Conservation (phyloP, 352 stramenopile genomes). For the Pilasporangium apinafurcum region DNA sequence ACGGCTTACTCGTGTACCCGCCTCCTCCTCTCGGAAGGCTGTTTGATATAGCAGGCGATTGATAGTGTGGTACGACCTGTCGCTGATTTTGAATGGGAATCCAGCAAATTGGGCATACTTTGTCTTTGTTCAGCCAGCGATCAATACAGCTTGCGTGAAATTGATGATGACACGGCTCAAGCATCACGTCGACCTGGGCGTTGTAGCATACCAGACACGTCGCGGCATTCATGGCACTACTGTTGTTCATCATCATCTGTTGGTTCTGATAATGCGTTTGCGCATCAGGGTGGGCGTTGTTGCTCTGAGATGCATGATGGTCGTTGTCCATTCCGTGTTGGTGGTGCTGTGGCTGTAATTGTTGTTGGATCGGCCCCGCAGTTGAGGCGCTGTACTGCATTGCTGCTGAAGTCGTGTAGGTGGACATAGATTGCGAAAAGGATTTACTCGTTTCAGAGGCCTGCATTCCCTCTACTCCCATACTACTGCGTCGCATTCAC, state of each 20-base stretch:
- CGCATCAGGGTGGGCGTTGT: background rate
- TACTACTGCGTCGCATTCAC: slow-evolving; percentile 25
- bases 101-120: slow-evolving; percentile 72
- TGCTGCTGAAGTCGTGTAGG: background rate
- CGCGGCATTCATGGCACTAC: slow-evolving; percentile 1
- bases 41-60: slow-evolving; percentile 7
- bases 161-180: slow-evolving; percentile 69
- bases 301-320: background rate
- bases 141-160: slow-evolving; percentile 79
- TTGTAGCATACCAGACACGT: slow-evolving; percentile 47
- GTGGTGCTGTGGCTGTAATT: slow-evolving; percentile 4
- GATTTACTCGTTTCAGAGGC: slow-evolving; percentile 13
- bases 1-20: background rate
- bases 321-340: background rate
- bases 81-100: slow-evolving; percentile 59
- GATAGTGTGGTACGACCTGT: slow-evolving; percentile 19
- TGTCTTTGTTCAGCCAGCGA: slow-evolving; percentile 64
- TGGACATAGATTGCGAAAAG: background rate
- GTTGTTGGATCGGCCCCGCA: background rate
- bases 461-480: slow-evolving; percentile 24
- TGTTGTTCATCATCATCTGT: slow-evolving; percentile 16
- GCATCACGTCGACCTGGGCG: slow-evolving; percentile 38
- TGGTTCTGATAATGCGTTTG: slow-evolving; percentile 9
- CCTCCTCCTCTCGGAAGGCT: slow-evolving; percentile 2
- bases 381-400: background rate